A percentile compares a stretch with the other conserved stretches of the same genome.
phyloP scores from a whole-genome alignment of 768 basidiomycete genomes.

The Mycena olivaceomarginata region DNA sequence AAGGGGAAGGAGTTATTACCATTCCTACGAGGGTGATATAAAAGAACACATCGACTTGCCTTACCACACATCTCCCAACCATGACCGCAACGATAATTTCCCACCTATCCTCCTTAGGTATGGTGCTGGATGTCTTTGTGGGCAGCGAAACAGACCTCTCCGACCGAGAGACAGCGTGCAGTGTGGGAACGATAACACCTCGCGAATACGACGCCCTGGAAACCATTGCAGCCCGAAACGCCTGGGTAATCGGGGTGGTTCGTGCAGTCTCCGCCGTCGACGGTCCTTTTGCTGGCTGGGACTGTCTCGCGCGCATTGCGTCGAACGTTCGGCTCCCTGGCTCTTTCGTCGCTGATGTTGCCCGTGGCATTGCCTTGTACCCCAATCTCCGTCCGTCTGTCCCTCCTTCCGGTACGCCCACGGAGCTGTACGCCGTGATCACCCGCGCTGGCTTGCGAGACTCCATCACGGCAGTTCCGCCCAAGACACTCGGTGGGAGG shows the following conservation, averaged over 20 bases:
- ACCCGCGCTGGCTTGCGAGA: neutral
- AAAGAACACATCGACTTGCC: no score
- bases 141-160: neutral
- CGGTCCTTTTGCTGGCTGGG: neutral
- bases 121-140: neutral
- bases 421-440: neutral
- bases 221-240: neutral
- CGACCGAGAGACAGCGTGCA: neutral
- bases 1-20: no score
- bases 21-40: no score
- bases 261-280: neutral
- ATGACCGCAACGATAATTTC: no score
- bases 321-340: neutral
- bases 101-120: neutral
- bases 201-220: neutral
- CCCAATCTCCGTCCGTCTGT: neutral
- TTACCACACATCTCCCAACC: no score
- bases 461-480: neutral
- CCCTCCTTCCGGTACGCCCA: neutral
- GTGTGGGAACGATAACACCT: neutral
- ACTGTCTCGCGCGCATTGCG: neutral
- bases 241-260: neutral
- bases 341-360: neutral
- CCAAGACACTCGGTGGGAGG: constrained; percentile 2
- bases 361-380: neutral